Conservation (phyloP, 345 rosid genomes). For the Pugionium cornutum region DNA sequence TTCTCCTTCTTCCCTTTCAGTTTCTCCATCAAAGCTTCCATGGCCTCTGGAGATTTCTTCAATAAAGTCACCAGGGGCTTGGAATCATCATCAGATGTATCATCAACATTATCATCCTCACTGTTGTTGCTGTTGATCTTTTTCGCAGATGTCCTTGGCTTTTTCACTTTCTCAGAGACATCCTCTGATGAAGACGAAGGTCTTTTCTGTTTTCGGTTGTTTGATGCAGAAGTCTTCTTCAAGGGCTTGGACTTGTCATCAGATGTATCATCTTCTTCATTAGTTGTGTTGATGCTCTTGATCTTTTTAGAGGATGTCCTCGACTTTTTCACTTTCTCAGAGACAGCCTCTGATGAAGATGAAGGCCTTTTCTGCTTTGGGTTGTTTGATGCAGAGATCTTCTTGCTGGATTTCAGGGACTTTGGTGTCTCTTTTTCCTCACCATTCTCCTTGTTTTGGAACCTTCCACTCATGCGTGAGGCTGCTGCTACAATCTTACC, state of each 20-base stretch:
- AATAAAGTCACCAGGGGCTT: neutral
- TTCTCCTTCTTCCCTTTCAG: neutral
- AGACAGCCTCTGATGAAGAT: constrained; percentile 3
- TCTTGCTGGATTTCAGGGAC: neutral
- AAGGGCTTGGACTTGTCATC: constrained; percentile 7
- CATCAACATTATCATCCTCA: neutral
- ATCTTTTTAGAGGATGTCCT: neutral
- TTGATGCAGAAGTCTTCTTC: neutral
- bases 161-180: constrained; percentile 1
- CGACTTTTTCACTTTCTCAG: neutral
- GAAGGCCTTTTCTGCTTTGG: neutral
- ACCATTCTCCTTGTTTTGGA: neutral
- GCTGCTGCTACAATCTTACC: constrained; percentile 37
- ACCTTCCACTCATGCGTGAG: constrained; percentile 20
- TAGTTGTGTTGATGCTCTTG: neutral
- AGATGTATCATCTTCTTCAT: neutral
- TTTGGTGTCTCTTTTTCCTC: neutral
- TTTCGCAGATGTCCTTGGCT: neutral
- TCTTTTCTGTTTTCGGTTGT: neutral
- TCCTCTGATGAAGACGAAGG: constrained; percentile 3
- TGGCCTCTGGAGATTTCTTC: neutral
- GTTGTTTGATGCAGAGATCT: neutral
- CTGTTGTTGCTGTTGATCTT: neutral
- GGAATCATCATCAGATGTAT: neutral
- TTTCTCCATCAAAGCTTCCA: constrained; percentile 7